phyloP scores from a whole-genome alignment of 2,329 filamentous ascomycete genomes.

The Diplocarpon mali region DNA sequence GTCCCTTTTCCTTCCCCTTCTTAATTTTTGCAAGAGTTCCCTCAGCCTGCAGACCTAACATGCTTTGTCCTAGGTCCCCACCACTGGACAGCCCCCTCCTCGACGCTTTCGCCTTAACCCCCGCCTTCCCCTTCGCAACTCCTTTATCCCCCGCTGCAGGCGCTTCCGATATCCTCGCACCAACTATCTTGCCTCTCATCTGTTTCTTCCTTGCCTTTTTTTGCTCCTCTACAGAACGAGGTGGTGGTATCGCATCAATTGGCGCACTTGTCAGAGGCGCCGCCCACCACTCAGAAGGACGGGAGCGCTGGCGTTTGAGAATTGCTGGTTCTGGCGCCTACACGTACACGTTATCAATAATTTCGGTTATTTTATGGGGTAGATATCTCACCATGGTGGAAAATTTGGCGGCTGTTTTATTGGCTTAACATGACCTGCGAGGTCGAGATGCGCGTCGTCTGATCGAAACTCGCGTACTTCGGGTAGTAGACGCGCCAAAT shows the following conservation, averaged over 20 bases:
- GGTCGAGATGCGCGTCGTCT: too few relatives aligned
- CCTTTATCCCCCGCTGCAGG: neutral
- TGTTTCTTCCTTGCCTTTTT: neutral
- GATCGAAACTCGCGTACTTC: neutral
- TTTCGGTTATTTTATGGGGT: too few relatives aligned
- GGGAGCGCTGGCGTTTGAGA: slow-evolving; percentile 21
- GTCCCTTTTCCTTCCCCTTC: neutral
- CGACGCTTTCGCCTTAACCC: neutral
- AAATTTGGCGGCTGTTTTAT: too few relatives aligned
- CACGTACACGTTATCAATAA: slow-evolving; percentile 4
- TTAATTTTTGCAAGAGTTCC: neutral
- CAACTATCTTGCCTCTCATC: neutral
- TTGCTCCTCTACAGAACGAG: neutral
- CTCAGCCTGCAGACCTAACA: neutral
- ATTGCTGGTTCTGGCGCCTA: slow-evolving; percentile 16
- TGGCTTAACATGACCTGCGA: too few relatives aligned
- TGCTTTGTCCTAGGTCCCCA: neutral
- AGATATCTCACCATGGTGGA: neutral
- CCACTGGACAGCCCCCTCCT: neutral
- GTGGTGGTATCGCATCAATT: neutral
- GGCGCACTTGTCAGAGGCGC: slow-evolving; percentile 10
- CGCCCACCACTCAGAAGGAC: slow-evolving; percentile 23
- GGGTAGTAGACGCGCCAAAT: too few relatives aligned
- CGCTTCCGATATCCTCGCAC: neutral
- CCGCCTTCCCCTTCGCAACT: neutral